Evolutionary conservation across 2,329 filamentous ascomycete genomes (phyloP), one percentile per base, ranked within the genome.

Genomic region (Beauveria sp.): DNA sequence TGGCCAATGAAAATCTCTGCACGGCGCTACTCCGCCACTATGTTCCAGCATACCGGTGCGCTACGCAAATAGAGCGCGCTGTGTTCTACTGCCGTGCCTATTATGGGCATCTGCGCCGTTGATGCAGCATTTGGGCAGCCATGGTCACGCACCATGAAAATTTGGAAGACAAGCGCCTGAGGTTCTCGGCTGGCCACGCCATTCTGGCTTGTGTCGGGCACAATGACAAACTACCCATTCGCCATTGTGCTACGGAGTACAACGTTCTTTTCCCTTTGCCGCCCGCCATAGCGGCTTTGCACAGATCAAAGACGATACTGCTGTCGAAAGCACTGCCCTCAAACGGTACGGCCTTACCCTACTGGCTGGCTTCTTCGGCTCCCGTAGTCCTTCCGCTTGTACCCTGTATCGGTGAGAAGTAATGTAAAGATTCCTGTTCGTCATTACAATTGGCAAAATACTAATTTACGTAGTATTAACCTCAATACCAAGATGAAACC

Each of bases 1-100:
- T 41, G 16, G 28, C 57, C 57, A 59, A 59, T 59, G 40, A 59
- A 54, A 53, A 46, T 10, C 41, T 43, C 57, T 47, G 28, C 40
- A 46, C 26, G 14, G 8, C 40, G 12, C 2, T 40, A 30, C 57
- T 59, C 57, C 53, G 57, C 57, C 57, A 59, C 57, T 54, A 16
- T 14, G 26, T 18, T 44, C 5, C 40, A 52, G 56, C 26, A 55
- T 47, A 41, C 22, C 41, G 54, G 41, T 34, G 40, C 48, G 26
- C 37, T 40, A 26, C 10, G 8, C 16, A 24, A 54, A 30, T 30
- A 30, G 28, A 30, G 28, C 28, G 18, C 53, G 24, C 41, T 47
- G 41, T 2, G 18, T 34, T 55, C 44, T 44, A 44, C 20, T n/a
- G 14, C 3, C 24, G 20, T 50, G 55, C 44, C 30, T 40, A 50